phyloP scores from a whole-genome alignment of 2,329 filamentous ascomycete genomes.

The Aspergillus novoparasiticus region DNA sequence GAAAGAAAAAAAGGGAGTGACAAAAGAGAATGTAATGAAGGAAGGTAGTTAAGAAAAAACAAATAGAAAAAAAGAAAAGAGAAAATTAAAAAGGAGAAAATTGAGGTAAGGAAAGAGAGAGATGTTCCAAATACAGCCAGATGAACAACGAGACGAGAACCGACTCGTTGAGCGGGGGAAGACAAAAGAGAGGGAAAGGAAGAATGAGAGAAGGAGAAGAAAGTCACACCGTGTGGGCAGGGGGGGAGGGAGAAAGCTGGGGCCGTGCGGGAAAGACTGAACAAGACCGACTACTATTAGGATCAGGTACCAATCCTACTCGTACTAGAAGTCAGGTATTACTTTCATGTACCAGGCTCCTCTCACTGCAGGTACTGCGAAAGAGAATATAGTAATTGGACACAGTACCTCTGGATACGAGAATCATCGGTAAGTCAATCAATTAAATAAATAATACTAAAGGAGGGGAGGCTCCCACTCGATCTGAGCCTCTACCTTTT shows the following conservation, averaged over 20 bases:
- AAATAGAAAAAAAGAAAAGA: constrained; percentile 12
- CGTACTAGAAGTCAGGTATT: not conserved
- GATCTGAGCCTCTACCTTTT: not conserved
- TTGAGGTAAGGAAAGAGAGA: constrained; percentile 18
- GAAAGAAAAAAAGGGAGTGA: constrained; percentile 13
- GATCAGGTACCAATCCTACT: not conserved
- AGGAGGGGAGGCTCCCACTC: not conserved
- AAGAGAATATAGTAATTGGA: not conserved
- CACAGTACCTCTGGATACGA: not conserved
- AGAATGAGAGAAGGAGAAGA: constrained; percentile 25
- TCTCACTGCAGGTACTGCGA: not conserved
- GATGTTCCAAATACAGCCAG: constrained; percentile 33
- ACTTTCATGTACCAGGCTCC: not conserved
- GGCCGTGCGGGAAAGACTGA: constrained; percentile 1
- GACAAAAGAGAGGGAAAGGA: constrained; percentile 31
- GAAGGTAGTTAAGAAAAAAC: constrained; percentile 15
- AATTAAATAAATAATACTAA: not conserved
- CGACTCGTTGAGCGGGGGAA: constrained; percentile 39
- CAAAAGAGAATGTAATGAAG: constrained; percentile 4
- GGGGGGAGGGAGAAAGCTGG: not conserved
- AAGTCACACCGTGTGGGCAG: constrained; percentile 11
- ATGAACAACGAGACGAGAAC: constrained; percentile 49
- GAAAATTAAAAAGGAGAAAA: constrained; percentile 17
- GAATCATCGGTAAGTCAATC: not conserved
- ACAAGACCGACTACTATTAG: not conserved